Evolutionary conservation across 352 stramenopile species (phyloP).

Genomic region (Globisporangium spinosum): DNA sequence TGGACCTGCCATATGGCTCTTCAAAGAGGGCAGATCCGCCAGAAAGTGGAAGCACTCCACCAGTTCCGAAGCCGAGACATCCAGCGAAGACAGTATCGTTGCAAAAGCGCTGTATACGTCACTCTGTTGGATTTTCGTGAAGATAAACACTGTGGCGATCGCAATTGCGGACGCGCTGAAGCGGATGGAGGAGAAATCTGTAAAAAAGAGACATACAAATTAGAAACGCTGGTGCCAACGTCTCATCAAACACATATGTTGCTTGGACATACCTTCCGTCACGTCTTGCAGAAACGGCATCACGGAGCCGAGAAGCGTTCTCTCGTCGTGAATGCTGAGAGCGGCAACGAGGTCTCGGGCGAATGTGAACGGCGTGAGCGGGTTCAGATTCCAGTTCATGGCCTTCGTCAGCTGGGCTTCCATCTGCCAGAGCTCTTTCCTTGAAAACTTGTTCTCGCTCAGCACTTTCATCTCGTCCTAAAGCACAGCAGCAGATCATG

Average conservation of each 20-base stretch:
- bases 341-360: conserved; percentile 30
- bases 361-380: conserved; percentile 37
- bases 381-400: conserved; percentile 34
- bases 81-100: background rate
- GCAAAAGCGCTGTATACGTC: background rate
- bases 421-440: conserved; percentile 31
- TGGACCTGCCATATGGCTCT: background rate
- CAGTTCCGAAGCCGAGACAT: background rate
- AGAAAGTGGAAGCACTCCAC: conserved; percentile 15
- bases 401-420: conserved; percentile 32
- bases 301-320: background rate
- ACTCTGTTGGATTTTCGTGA: background rate
- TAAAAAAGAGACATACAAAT: background rate
- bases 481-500: background rate
- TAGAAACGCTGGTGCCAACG: background rate
- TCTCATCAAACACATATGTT: background rate
- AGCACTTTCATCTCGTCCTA: conserved; percentile 50
- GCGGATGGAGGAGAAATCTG: conserved; percentile 9
- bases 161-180: conserved; percentile 7
- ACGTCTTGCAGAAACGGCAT: conserved; percentile 12
- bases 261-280: conserved; percentile 10
- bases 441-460: conserved; percentile 43
- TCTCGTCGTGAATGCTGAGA: background rate
- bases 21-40: background rate
- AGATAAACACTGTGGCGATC: conserved; percentile 8